Conservation (phyloP, 306 rosid genomes). For the Dalbergia cochinchinensis region DNA sequence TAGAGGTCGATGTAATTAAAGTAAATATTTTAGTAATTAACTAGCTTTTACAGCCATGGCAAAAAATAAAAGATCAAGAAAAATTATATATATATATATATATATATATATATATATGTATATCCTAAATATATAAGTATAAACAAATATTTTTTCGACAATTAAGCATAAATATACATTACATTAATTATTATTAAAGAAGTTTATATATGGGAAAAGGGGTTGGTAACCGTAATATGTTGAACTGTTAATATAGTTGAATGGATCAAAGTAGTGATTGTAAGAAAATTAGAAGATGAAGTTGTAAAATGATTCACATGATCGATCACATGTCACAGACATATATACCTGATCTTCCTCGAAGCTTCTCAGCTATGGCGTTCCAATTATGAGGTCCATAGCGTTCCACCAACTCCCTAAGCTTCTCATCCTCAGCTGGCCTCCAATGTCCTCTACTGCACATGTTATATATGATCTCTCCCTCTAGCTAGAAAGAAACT, state of each 20-base stretch:
- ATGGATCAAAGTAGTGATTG: background rate
- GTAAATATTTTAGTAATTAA: background rate
- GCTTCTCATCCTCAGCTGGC: slow-evolving; percentile 94
- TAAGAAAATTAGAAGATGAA: slow-evolving; percentile 13
- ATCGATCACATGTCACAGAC: background rate
- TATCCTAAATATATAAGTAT: too few species aligned
- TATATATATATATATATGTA: too few species aligned
- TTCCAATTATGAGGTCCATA: slow-evolving; percentile 99
- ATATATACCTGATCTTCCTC: slow-evolving; percentile 89
- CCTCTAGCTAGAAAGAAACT: background rate
- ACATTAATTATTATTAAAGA: background rate
- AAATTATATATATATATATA: too few species aligned
- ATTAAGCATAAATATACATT: background rate
- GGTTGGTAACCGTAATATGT: slow-evolving; percentile 12
- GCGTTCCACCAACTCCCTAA: slow-evolving; percentile 84
- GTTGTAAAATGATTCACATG: background rate
- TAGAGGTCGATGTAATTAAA: background rate
- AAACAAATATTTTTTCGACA: too few species aligned
- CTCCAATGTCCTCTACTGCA: slow-evolving; percentile 99
- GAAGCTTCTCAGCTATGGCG: slow-evolving; percentile 94
- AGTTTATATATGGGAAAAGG: background rate
- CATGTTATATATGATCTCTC: slow-evolving; percentile 57
- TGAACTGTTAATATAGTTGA: background rate
- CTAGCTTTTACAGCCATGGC: background rate
- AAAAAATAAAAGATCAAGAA: background rate